These are phyloP conservation scores for Xylaria sp. DNA, from an alignment of 2,329 filamentous ascomycete genomes.

Conservation along the genomic window DNA sequence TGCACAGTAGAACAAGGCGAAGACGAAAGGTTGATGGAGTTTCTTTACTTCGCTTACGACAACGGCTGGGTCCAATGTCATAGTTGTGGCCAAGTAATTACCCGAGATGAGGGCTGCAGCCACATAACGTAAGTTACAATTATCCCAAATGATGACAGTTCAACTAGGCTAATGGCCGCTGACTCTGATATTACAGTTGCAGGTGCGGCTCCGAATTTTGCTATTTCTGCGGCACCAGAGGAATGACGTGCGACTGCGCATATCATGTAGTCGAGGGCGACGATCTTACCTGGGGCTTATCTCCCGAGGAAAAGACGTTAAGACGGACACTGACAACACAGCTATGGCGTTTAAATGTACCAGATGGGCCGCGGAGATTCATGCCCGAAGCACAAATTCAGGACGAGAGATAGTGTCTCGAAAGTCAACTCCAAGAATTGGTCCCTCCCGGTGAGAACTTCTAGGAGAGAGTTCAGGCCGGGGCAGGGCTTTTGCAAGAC, in stretches of 20 bases:
- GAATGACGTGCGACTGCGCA: not conserved
- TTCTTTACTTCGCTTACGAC: not conserved
- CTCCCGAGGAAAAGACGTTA: too few species aligned
- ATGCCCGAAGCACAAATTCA: too few species aligned
- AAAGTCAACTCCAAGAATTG: too few species aligned
- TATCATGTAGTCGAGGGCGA: too few species aligned
- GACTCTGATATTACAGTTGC: not conserved
- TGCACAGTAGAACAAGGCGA: not conserved
- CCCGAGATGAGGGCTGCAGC: not conserved
- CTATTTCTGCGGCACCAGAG: not conserved
- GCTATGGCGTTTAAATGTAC: too few species aligned
- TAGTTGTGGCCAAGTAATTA: not conserved
- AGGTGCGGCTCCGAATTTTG: slow-evolving; percentile 7
- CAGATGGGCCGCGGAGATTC: too few species aligned
- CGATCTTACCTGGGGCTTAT: too few species aligned
- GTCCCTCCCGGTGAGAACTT: too few species aligned
- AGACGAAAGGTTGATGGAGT: not conserved
- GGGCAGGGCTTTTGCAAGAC: not conserved
- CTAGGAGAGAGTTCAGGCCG: too few species aligned
- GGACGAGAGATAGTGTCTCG: too few species aligned
- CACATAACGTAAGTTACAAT: not conserved
- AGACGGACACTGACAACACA: too few species aligned
- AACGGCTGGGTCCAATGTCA: not conserved
- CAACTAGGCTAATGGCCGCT: not conserved
- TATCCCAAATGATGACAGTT: not conserved